phyloP scores from a whole-genome alignment of 2,329 filamentous ascomycete species.

The Epichloe coenophiala region DNA sequence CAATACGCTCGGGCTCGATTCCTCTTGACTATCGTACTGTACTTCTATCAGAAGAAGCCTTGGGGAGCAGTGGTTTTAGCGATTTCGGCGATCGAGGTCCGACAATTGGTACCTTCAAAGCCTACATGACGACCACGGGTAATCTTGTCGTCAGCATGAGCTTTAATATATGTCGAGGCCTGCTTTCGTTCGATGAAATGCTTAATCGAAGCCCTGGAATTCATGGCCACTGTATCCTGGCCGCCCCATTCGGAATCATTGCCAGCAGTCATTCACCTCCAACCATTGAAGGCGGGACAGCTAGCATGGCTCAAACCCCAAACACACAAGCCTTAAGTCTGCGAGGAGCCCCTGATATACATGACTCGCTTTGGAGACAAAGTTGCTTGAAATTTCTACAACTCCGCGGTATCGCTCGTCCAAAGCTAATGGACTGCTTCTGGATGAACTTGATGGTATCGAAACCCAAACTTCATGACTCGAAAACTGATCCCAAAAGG shows the following conservation, averaged over 20 bases:
- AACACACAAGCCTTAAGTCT: constrained; percentile 35
- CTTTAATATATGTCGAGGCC: constrained; percentile 32
- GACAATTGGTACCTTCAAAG: constrained; percentile 36
- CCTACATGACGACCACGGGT: constrained; percentile 43
- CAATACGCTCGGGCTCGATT: constrained; percentile 32
- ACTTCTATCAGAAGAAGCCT: constrained; percentile 24
- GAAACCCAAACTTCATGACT: constrained; percentile 29
- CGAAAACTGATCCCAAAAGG: constrained; percentile 27
- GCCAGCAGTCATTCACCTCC: constrained; percentile 14
- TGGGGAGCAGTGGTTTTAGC: constrained; percentile 8
- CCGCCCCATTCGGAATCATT: constrained; percentile 38
- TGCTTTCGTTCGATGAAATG: constrained; percentile 32
- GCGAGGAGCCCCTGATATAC: constrained; percentile 26
- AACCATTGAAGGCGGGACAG: constrained; percentile 13
- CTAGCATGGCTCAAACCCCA: constrained; percentile 35
- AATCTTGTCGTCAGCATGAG: constrained; percentile 36
- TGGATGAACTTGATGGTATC: constrained; percentile 40
- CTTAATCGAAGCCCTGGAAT: constrained; percentile 25
- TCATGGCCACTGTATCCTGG: constrained; percentile 32
- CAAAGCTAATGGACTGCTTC: constrained; percentile 27
- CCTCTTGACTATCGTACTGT: constrained; percentile 40
- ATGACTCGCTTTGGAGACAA: constrained; percentile 33
- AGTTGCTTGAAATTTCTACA: constrained; percentile 38
- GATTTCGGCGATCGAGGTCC: constrained; percentile 10
- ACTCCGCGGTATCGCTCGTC: constrained; percentile 32